Evolutionary conservation across 768 basidiomycete species (phyloP).

Genomic region (Dendrothele bispora): DNA sequence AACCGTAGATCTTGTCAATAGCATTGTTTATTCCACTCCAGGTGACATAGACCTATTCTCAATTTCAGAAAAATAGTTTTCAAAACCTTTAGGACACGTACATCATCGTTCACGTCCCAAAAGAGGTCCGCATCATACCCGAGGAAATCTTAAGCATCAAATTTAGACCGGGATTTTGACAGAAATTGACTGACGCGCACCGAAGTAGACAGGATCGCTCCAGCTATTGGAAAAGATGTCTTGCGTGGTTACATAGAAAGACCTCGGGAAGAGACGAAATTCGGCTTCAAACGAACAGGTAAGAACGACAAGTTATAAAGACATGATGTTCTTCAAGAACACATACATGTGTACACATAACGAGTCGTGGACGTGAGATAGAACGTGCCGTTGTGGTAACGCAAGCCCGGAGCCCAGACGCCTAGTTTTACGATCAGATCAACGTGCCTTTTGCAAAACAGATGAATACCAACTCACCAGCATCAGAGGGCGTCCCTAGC

Average conservation of each 20-base stretch:
- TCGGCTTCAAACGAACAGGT: conserved; percentile 25
- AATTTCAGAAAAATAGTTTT: background rate
- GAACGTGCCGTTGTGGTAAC: conserved; percentile 35
- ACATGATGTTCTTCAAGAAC: background rate
- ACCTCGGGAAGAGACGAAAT: conserved; percentile 36
- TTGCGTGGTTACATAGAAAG: conserved; percentile 37
- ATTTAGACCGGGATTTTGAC: background rate
- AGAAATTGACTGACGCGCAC: conserved; percentile 13
- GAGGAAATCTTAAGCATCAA: conserved; percentile 25
- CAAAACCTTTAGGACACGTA: conserved; percentile 7
- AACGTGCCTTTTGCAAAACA: background rate
- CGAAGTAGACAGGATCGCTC: conserved; percentile 42
- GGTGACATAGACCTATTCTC: conserved; percentile 31
- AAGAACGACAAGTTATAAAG: background rate
- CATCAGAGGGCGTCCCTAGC: conserved; percentile 38
- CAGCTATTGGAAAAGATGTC: conserved; percentile 38
- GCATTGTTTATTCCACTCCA: conserved; percentile 40
- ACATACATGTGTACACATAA: conserved; percentile 39
- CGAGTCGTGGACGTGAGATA: conserved; percentile 36
- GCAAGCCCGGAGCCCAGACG: conserved; percentile 35
- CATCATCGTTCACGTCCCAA: conserved; percentile 39
- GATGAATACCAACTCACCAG: conserved; percentile 19
- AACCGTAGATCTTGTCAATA: conserved; percentile 41
- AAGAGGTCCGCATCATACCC: conserved; percentile 43
- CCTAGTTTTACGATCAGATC: conserved; percentile 15